Evolutionary conservation across 495 filamentous ascomycete species (phyloP).

Genomic region (Xylaria bambusicola): DNA sequence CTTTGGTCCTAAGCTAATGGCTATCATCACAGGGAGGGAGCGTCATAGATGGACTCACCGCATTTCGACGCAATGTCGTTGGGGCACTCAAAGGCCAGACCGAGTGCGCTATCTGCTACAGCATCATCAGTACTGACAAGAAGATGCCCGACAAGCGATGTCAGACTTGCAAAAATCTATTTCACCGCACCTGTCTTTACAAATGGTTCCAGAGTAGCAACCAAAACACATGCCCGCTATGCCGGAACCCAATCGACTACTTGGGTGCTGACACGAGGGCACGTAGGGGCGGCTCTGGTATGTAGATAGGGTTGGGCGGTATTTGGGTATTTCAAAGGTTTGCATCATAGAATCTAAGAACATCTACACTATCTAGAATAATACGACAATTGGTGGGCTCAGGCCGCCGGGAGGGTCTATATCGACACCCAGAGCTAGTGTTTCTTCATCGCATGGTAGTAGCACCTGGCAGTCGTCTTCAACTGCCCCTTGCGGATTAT

Average conservation of each 20-base stretch:
- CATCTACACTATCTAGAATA: background rate
- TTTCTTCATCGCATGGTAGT: background rate
- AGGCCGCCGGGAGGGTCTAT: no score
- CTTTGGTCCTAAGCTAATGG: conserved; percentile 5
- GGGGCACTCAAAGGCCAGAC: conserved; percentile 88
- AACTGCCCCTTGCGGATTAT: background rate
- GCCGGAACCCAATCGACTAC: conserved; percentile 80
- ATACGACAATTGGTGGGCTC: background rate
- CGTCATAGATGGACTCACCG: conserved; percentile 79
- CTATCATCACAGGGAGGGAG: conserved; percentile 61
- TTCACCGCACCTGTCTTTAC: conserved; percentile 86
- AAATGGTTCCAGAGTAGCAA: conserved; percentile 96
- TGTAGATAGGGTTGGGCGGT: background rate
- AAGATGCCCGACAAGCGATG: conserved; percentile 89
- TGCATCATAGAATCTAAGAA: background rate
- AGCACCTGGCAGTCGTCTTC: background rate
- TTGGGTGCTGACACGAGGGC: conserved; percentile 34
- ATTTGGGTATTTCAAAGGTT: no score
- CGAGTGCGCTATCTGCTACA: conserved; percentile 97
- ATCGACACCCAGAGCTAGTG: no score
- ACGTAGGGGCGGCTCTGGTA: conserved; percentile 18
- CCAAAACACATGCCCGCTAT: conserved; percentile 85
- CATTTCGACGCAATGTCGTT: conserved; percentile 80
- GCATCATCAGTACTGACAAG: conserved; percentile 82
- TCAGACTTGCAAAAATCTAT: conserved; percentile 89